Percentiles rank a stretch among this genome's conserved stretches.
Evolutionary conservation across 2,329 filamentous ascomycete genomes (phyloP).

Genomic region (Calonectria multiphialidica): DNA sequence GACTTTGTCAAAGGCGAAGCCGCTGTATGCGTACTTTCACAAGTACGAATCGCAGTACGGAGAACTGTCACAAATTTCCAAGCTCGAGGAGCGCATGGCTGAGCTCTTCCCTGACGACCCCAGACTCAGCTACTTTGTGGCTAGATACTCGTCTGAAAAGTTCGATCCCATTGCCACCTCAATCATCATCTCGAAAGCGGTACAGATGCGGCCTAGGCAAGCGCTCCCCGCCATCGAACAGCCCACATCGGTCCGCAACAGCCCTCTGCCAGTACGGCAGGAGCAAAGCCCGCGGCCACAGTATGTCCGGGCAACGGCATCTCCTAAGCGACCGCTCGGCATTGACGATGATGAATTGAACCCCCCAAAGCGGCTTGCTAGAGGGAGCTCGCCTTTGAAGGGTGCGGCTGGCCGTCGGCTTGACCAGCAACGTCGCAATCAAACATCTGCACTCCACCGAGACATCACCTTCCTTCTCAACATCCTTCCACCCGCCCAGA

Average conservation of each 20-base stretch:
- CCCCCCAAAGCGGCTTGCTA: conserved; percentile 86
- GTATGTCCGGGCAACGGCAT: conserved; percentile 61
- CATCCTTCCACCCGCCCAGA: conserved; percentile 79
- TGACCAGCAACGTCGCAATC: conserved; percentile 79
- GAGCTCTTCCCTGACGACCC: conserved; percentile 94
- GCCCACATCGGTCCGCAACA: conserved; percentile 58
- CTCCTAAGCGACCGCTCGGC: conserved; percentile 72
- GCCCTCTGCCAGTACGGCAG: conserved; percentile 52
- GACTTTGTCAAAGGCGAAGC: conserved; percentile 79
- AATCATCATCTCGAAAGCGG: conserved; percentile 83
- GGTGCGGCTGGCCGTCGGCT: conserved; percentile 87
- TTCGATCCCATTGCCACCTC: conserved; percentile 89
- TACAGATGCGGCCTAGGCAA: conserved; percentile 78
- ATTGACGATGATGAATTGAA: conserved; percentile 79
- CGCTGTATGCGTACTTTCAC: conserved; percentile 92
- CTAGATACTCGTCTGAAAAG: conserved; percentile 76
- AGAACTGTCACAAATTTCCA: conserved; percentile 89
- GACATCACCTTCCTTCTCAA: conserved; percentile 74
- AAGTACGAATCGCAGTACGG: conserved; percentile 96
- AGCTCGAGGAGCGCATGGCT: conserved; percentile 91
- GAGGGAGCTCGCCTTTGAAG: conserved; percentile 94
- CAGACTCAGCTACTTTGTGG: conserved; percentile 78
- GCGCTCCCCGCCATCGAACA: conserved; percentile 68
- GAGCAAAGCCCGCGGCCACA: conserved; percentile 62
- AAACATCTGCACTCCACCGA: conserved; percentile 78